A percentile compares a stretch with the other conserved stretches of the same genome.
phyloP scores from a whole-genome alignment of 805 yeast species.

The Metschnikowia drakensbergensis region DNA sequence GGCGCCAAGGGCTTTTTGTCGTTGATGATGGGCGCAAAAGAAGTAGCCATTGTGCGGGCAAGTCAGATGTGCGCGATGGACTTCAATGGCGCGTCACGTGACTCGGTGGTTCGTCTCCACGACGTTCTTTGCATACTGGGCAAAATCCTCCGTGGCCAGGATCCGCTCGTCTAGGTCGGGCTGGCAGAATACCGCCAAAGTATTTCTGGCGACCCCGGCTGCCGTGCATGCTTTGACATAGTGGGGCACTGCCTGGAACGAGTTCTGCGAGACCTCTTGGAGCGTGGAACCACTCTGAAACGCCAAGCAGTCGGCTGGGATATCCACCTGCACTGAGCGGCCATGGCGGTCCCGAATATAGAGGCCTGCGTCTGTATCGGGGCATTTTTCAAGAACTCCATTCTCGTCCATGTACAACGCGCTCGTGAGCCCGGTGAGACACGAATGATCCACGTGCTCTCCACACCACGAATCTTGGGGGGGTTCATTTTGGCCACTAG shows the following conservation, averaged over 20 bases:
- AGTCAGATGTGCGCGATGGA: background rate
- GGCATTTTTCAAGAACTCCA: conserved; percentile 19
- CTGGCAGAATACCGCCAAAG: conserved; percentile 61
- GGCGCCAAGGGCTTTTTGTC: conserved; percentile 5
- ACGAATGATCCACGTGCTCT: conserved; percentile 57
- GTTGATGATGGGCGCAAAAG: conserved; percentile 16
- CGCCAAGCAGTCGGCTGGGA: conserved; percentile 53
- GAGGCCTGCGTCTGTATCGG: conserved; percentile 48
- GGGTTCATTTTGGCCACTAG: conserved; percentile 24
- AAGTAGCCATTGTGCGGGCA: conserved; percentile 6
- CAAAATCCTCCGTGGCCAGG: conserved; percentile 45
- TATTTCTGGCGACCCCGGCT: conserved; percentile 44
- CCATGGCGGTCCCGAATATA: conserved; percentile 47
- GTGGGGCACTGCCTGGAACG: conserved; percentile 57
- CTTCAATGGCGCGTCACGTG: conserved; percentile 1
- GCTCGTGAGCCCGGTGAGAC: conserved; percentile 56
- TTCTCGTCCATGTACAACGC: conserved; percentile 48
- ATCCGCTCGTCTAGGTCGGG: conserved; percentile 51
- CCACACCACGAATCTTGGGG: conserved; percentile 49
- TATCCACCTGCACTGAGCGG: conserved; percentile 44
- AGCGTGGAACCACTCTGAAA: conserved; percentile 60
- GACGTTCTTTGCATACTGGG: conserved; percentile 44
- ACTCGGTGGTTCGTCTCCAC: conserved; percentile 18
- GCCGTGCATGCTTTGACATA: conserved; percentile 44
- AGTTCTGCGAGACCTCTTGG: conserved; percentile 45